Evolutionary conservation across 2,329 filamentous ascomycete genomes (phyloP).

Genomic region (Parafenestella ontariensis): DNA sequence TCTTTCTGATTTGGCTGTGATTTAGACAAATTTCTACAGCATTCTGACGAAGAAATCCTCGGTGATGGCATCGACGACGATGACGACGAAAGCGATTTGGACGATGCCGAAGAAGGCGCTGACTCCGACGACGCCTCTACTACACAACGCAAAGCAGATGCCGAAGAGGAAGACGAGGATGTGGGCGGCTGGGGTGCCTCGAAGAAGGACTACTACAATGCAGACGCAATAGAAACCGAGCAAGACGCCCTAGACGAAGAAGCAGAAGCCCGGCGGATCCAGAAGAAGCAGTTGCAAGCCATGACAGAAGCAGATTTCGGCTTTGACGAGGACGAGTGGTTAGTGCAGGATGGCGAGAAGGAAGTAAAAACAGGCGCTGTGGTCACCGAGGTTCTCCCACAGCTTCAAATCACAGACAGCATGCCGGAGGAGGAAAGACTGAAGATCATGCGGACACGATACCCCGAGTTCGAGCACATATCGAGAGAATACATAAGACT

Average conservation of each 20-base stretch:
- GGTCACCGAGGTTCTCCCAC: slow-evolving; percentile 87
- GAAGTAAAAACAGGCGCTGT: slow-evolving; percentile 59
- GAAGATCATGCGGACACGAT: slow-evolving; percentile 77
- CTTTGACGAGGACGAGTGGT: slow-evolving; percentile 90
- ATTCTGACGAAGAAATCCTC: slow-evolving; percentile 69
- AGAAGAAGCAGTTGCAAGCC: slow-evolving; percentile 86
- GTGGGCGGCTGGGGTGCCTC: slow-evolving; percentile 84
- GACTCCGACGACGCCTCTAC: slow-evolving; percentile 42
- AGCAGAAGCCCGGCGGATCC: slow-evolving; percentile 82
- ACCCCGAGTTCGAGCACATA: slow-evolving; percentile 90
- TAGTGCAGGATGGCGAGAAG: slow-evolving; percentile 59
- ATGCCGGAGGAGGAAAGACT: slow-evolving; percentile 78
- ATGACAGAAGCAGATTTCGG: slow-evolving; percentile 94
- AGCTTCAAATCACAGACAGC: slow-evolving; percentile 79
- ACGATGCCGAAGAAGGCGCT: slow-evolving; percentile 49
- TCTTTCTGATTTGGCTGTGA: slow-evolving; percentile 5
- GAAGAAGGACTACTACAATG: slow-evolving; percentile 91
- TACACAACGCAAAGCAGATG: slow-evolving; percentile 42
- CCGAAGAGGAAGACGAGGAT: slow-evolving; percentile 64
- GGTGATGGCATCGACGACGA: slow-evolving; percentile 58
- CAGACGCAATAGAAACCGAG: slow-evolving; percentile 75
- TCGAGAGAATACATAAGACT: slow-evolving; percentile 80
- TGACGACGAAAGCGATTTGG: slow-evolving; percentile 52
- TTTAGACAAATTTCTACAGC: slow-evolving; percentile 63
- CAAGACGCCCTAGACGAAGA: slow-evolving; percentile 88